phyloP scores from a whole-genome alignment of 352 stramenopile species.

The Globisporangium abappressorium region DNA sequence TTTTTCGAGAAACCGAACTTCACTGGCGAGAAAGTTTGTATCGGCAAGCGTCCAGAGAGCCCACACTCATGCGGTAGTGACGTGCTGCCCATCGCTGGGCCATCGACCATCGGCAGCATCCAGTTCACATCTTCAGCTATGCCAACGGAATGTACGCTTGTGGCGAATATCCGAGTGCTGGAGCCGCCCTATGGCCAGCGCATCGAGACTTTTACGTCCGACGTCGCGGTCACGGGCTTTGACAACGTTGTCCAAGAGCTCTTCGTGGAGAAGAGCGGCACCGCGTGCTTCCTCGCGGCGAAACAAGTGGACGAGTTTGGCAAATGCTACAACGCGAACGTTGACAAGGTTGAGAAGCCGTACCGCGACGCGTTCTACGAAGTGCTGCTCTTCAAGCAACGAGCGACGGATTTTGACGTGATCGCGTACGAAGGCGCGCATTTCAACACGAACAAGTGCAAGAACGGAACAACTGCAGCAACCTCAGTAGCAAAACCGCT shows the following conservation, averaged over 20 bases:
- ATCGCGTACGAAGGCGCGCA: background rate
- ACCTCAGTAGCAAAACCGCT: background rate
- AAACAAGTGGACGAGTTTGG: background rate
- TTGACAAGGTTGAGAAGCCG: background rate
- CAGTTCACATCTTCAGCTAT: background rate
- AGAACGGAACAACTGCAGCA: background rate
- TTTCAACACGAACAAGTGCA: background rate
- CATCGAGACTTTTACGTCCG: background rate
- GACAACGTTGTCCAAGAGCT: background rate
- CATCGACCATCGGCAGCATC: background rate
- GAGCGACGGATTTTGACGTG: background rate
- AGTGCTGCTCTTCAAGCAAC: background rate
- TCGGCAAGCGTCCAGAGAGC: background rate
- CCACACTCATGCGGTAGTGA: background rate
- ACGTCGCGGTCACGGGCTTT: background rate
- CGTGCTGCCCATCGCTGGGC: background rate
- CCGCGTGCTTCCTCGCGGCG: background rate
- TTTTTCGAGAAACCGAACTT: background rate
- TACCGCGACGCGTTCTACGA: background rate
- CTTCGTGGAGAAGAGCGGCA: background rate
- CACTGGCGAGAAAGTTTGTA: background rate
- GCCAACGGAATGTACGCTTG: background rate
- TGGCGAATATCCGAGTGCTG: background rate
- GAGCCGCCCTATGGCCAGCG: background rate
- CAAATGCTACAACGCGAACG: background rate